Evolutionary conservation across 2,329 filamentous ascomycete genomes (phyloP), one percentile per base, ranked within the genome.

Genomic region (Tolypocladium ophioglossoides): DNA sequence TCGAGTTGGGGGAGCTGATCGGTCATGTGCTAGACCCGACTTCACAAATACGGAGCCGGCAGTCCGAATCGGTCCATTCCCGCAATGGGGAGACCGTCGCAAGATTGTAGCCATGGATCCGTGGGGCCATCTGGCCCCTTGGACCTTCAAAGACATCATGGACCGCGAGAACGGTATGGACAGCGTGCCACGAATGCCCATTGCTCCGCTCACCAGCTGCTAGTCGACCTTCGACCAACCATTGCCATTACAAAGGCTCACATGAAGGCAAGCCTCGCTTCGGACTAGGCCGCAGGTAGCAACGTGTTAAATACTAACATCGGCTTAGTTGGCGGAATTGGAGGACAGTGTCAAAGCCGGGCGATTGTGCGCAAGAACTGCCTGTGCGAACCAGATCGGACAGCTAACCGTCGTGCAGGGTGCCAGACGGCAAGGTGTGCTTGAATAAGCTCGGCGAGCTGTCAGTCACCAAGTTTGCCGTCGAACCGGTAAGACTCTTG

Each of bases 31-130:
- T 51, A 79, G 78, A 50, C 80, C 80, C n/a, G 79, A 83, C 60
- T 83, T 79, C 61, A 83, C 76, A 58, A 75, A 97, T 70, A 96
- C 91, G 11, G 89, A 97, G 69, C 94, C 94, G 14, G 91, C 91
- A n/a, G 89, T 84, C 24, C 82, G 86, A 52, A 89, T 97, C 66
- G 91, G 91, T 0, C 91, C 89, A 9, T 95, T 95, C 63, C 85
- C 89, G 9, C 84, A 94, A 72, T 99, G 92, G 92, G 82, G 80
- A 30, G 89, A 95, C 66, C 82, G 81, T 64, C 90, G 89, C 70
- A 97, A 96, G 76, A 97, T 99, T 58, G 92, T 97, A 16, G 89
- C 92, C 20, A 96, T 99, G 90, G 94, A 97, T 67, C 92, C 92
- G 0, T 89, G 87, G 69, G 92, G 94, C 8, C 94, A 97, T 73